Base-by-base conservation (phyloP, 805 yeast genomes). In the Candida anglica region DNA sequence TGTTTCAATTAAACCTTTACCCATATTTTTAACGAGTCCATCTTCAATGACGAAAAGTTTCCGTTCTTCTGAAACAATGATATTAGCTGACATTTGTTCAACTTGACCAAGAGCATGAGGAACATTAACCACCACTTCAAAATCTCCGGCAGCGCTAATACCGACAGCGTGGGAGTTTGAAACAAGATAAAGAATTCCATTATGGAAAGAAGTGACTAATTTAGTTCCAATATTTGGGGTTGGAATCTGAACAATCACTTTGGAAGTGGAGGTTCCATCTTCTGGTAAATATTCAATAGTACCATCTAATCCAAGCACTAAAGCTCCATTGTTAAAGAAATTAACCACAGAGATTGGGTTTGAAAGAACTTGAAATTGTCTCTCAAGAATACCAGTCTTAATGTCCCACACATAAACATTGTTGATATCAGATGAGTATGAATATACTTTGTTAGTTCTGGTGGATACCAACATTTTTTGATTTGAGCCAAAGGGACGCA, bases 261-360 rank as follows among this genome's bases (percentile, higher is more conserved):
- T n/a, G n/a, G n/a, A n/a, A n/a, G n/a, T n/a, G 6, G 28, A 11
- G 2, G 27, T 11, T 8, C 28, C 39, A 17, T 36, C 32, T 8
- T 28, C 17, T 5, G 28, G 28, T 8, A 43, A 27, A 15, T 28
- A 30, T 16, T 37, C 33, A 19, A 50, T 24, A 9, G 21, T 18
- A 9, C 52, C 56, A 15, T 27, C 32, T 4, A 27, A 6, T 4
- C 38, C 46, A 13, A 45, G 28, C 19, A 38, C 41, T 18, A 48
- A 28, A 2, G 45, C 38, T 4, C 48, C 48, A 10, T 33, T 37
- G 16, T 34, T 35, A 33, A 43, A 43, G 27, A 43, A 33, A 14
- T 40, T 32, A 11, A 15, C 28, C 4, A 43, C 36, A 3, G 35
- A 27, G 13, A 23, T 30, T 3, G 42, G 41, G 17, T n/a, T 20